phyloP scores from a whole-genome alignment of 2,329 filamentous ascomycete species.

The Fusarium graminum region DNA sequence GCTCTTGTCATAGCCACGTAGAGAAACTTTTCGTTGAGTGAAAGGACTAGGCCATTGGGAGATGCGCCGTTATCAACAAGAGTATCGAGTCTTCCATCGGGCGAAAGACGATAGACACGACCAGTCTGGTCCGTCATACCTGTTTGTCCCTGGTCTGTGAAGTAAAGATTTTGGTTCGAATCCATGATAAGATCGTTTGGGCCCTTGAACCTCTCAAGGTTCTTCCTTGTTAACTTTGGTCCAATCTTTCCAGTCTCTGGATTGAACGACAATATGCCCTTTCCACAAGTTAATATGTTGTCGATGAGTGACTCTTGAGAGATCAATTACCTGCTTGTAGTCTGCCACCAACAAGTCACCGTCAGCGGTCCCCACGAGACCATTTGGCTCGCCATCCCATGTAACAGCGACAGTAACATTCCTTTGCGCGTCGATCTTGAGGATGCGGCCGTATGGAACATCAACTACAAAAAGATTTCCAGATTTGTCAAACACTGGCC shows the following conservation, averaged over 20 bases:
- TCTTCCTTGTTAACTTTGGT: conserved; percentile 52
- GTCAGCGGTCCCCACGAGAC: conserved; percentile 52
- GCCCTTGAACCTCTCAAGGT: conserved; percentile 60
- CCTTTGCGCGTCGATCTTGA: conserved; percentile 51
- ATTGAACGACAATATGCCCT: conserved; percentile 56
- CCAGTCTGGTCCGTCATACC: conserved; percentile 59
- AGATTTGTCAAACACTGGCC: conserved; percentile 50
- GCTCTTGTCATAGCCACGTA: conserved; percentile 58
- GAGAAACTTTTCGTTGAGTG: conserved; percentile 55
- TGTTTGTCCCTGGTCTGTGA: conserved; percentile 61
- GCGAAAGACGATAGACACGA: conserved; percentile 54
- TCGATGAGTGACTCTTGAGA: no score
- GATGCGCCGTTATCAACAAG: conserved; percentile 56
- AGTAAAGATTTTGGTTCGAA: conserved; percentile 56
- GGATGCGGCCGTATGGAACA: conserved; percentile 56
- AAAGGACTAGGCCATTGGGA: conserved; percentile 57
- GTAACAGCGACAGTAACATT: conserved; percentile 50
- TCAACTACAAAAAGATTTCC: conserved; percentile 57
- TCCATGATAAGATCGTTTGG: conserved; percentile 58
- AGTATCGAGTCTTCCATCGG: conserved; percentile 54
- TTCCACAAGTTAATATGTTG: neutral
- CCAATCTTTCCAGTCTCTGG: conserved; percentile 48
- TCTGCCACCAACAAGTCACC: conserved; percentile 56
- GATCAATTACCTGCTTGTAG: conserved; percentile 56
- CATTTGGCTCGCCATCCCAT: conserved; percentile 60